These are phyloP conservation scores for Afroboletus lepidellus DNA, from an alignment of 1,284 basidiomycete species.

Conservation along the genomic window DNA sequence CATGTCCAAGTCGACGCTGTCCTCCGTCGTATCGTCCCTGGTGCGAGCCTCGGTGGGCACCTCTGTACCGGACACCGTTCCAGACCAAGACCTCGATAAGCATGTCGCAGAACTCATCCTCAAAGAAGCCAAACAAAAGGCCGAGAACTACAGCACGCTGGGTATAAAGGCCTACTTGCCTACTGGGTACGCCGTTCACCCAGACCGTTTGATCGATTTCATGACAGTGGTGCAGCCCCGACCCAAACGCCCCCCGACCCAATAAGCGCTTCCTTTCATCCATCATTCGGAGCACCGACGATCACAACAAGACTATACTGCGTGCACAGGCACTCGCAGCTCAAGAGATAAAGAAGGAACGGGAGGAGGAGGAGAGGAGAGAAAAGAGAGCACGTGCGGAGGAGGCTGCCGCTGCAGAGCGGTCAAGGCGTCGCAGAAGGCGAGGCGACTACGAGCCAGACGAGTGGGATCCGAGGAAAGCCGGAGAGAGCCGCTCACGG, in stretches of 20 bases:
- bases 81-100: conserved; percentile 83
- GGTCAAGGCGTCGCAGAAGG: conserved; percentile 44
- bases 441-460: conserved; percentile 30
- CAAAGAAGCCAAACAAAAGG: conserved; percentile 87
- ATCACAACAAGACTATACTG: conserved; percentile 84
- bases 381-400: conserved; percentile 64
- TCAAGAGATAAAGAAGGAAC: conserved; percentile 63
- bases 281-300: conserved; percentile 88
- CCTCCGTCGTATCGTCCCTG: conserved; percentile 82
- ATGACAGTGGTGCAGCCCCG: conserved; percentile 27
- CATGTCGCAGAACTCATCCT: conserved; percentile 88
- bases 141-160: conserved; percentile 64
- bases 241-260: conserved; percentile 71
- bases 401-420: conserved; percentile 66
- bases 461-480: conserved; percentile 44
- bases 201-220: background rate
- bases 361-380: conserved; percentile 59
- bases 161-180: conserved; percentile 70
- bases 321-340: conserved; percentile 75
- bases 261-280: conserved; percentile 90
- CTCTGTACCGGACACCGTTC: conserved; percentile 59
- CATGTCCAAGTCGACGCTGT: conserved; percentile 49
- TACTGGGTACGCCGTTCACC: conserved; percentile 35
- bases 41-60: conserved; percentile 80
- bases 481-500: conserved; percentile 40